Evolutionary conservation across 495 filamentous ascomycete species (phyloP).

Genomic region (Penicillium verhagenii): DNA sequence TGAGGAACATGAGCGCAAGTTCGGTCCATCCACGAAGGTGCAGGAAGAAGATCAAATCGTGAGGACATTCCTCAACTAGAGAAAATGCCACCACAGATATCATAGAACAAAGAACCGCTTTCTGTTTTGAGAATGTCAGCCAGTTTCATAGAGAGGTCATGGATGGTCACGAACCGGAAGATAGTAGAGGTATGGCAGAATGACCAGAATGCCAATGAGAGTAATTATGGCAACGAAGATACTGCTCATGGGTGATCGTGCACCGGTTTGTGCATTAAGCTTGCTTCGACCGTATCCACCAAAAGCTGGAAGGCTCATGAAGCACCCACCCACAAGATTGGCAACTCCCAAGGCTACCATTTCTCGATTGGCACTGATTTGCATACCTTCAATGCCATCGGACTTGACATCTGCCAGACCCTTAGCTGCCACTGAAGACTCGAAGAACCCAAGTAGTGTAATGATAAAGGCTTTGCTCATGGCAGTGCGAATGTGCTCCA

Average conservation of each 20-base stretch:
- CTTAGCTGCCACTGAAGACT: constrained; percentile 97
- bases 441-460: constrained; percentile 94
- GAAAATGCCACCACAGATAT: constrained; percentile 95
- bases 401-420: constrained; percentile 63
- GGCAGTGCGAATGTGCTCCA: constrained; percentile 80
- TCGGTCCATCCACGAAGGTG: constrained; percentile 82
- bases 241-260: constrained; percentile 88
- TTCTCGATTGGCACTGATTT: constrained; percentile 88
- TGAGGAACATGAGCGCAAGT: constrained; percentile 80
- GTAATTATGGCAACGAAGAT: constrained; percentile 82
- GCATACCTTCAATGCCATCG: constrained; percentile 68
- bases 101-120: constrained; percentile 90
- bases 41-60: constrained; percentile 88
- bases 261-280: constrained; percentile 87
- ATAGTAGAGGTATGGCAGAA: constrained; percentile 91
- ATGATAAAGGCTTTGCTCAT: constrained; percentile 93
- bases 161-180: constrained; percentile 65
- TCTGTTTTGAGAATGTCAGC: constrained; percentile 49
- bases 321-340: constrained; percentile 87
- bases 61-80: constrained; percentile 90
- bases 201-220: constrained; percentile 70
- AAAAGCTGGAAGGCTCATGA: constrained; percentile 89
- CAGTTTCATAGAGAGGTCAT: background rate
- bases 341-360: constrained; percentile 89
- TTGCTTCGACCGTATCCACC: constrained; percentile 96